Conservation (phyloP, 2,329 filamentous ascomycete species). For the Dactylellina parvicollis region DNA sequence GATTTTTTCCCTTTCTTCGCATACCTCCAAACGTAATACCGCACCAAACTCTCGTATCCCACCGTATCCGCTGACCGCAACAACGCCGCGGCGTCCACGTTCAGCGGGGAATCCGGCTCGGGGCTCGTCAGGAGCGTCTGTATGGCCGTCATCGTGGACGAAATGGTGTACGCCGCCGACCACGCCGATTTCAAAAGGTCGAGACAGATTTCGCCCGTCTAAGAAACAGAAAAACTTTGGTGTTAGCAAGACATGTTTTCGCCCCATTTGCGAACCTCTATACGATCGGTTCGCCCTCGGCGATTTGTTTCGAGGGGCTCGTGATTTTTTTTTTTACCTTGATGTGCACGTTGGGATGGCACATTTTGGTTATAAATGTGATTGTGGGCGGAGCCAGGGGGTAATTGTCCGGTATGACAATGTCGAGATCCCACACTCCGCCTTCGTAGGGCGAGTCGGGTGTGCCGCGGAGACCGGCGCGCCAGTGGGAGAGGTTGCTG, state of each 20-base stretch:
- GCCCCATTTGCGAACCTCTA: too few relatives aligned
- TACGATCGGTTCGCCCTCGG: too few relatives aligned
- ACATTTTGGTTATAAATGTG: conserved; percentile 81
- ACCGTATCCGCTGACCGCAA: conserved; percentile 74
- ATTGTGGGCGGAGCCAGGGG: conserved; percentile 81
- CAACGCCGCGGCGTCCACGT: conserved; percentile 79
- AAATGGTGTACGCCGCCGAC: conserved; percentile 85
- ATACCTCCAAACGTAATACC: conserved; percentile 66
- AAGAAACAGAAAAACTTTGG: too few relatives aligned
- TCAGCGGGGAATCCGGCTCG: conserved; percentile 78
- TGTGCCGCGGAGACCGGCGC: conserved; percentile 56
- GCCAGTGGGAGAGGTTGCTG: conserved; percentile 58
- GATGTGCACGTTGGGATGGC: conserved; percentile 82
- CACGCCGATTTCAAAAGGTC: conserved; percentile 82
- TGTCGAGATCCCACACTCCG: conserved; percentile 84
- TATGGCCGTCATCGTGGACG: conserved; percentile 76
- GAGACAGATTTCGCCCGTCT: conserved; percentile 90
- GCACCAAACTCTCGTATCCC: conserved; percentile 75
- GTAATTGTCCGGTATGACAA: conserved; percentile 80
- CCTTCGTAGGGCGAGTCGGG: conserved; percentile 61
- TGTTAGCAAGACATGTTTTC: too few relatives aligned
- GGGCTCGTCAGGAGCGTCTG: conserved; percentile 75
- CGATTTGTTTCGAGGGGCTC: background rate
- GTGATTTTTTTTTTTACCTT: conserved; percentile 59
- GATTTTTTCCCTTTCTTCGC: conserved; percentile 26